Evolutionary conservation across 2,329 filamentous ascomycete genomes (phyloP), one percentile per base, ranked within the genome.

Genomic region (Neoarthrinium moseri): DNA sequence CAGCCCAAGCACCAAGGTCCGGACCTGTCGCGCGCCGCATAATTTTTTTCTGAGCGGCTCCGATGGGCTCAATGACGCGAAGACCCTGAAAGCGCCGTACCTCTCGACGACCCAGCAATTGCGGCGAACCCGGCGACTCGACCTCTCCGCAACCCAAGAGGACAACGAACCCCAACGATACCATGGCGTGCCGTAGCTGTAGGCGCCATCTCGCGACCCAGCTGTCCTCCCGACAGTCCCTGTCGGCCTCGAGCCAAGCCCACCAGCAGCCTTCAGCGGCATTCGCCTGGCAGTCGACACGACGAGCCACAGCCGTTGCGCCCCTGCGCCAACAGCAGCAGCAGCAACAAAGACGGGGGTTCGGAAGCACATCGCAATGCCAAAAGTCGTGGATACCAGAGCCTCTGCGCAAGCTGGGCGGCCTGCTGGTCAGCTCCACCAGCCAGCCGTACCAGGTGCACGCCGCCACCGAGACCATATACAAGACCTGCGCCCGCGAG

Each of bases 391-490:
- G 33, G 22, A 13, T 59, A n/a, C 34, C 47, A 33, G 42, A 56
- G 22, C 37, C n/a, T 20, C 13, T 73, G 7, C 58, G 63, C 6
- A 58, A 58, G 18, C 56, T 56, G 13, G 50, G 72, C 21, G 52
- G 60, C 23, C 39, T 44, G 13, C 15, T 51, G 11, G 45, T 58
- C 15, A n/a, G 23, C 5, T 53, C 38, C 7, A 45, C 55, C 3
- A 44, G 49, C 26, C 65, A 74, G 48, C 68, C 72, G 11, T 96
- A 96, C 64, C 80, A 87, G 45, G 87, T 91, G 26, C 88, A 94
- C 61, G 85, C 83, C 49, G 81, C 83, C 41, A 94, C 90, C 21
- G 86, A 95, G 69, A 74, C 79, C 47, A 74, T 96, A 47, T 91
- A 90, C 72, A 84, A 87, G 61, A 77, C 82, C 51, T 95, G 89